phyloP scores from a whole-genome alignment of 2,329 filamentous ascomycete species.

The Metarhizium sp. region DNA sequence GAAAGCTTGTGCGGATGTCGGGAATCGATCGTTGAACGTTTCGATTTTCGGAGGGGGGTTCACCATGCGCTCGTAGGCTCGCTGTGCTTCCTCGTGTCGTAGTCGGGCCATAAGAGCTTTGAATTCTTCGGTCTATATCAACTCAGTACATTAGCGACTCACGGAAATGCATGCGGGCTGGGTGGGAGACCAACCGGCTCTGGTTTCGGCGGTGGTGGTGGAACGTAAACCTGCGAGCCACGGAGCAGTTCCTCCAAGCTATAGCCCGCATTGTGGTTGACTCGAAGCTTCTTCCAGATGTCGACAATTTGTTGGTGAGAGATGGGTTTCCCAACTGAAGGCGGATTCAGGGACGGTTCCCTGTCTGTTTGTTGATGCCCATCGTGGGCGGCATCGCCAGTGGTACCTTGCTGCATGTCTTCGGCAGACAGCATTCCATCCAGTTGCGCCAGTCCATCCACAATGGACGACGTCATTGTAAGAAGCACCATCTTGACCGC shows the following conservation, averaged over 20 bases:
- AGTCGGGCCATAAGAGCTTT: slow-evolving; percentile 80
- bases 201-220: slow-evolving; percentile 72
- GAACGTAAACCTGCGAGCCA: slow-evolving; percentile 62
- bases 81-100: slow-evolving; percentile 71
- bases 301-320: slow-evolving; percentile 60
- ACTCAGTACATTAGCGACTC: slow-evolving; percentile 7
- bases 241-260: slow-evolving; percentile 62
- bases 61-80: slow-evolving; percentile 73
- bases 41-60: slow-evolving; percentile 48
- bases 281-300: slow-evolving; percentile 45
- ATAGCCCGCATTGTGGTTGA: slow-evolving; percentile 19
- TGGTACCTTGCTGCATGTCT: slow-evolving; percentile 1
- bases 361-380: slow-evolving; percentile 9
- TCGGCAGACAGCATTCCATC: slow-evolving; percentile 6
- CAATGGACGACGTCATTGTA: slow-evolving; percentile 62
- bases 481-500: slow-evolving; percentile 57
- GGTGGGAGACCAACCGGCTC: slow-evolving; percentile 51
- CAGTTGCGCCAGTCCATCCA: slow-evolving; percentile 45
- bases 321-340: slow-evolving; percentile 55
- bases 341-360: slow-evolving; percentile 41
- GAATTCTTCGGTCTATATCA: slow-evolving; percentile 62
- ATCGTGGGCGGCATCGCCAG: slow-evolving; percentile 9
- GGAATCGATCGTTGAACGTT: slow-evolving; percentile 50
- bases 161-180: background rate
- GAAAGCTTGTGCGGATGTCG: slow-evolving; percentile 44